Conservation (phyloP, 495 filamentous ascomycete species). For the Daldinia grandis region DNA sequence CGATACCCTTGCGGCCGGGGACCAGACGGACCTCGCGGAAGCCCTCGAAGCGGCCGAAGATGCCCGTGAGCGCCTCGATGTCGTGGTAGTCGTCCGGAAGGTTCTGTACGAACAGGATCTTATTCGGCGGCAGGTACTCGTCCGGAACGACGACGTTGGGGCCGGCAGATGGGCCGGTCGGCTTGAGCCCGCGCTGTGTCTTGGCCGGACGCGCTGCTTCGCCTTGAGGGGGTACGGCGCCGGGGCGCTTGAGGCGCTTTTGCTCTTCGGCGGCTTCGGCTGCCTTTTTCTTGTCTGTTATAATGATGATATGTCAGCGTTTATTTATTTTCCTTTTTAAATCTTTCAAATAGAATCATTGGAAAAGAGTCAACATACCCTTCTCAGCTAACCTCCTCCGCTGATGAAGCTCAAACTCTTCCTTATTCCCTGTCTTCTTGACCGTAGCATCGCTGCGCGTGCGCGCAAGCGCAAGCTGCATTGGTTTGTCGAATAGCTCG, state of each 20-base stretch:
- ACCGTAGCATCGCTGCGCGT: conserved; percentile 91
- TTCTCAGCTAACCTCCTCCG: conserved; percentile 86
- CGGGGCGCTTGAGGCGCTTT: conserved; percentile 81
- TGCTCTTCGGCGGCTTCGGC: conserved; percentile 81
- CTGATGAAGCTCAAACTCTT: conserved; percentile 91
- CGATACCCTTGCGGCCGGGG: conserved; percentile 86
- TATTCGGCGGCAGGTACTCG: conserved; percentile 97
- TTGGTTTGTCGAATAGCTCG: conserved; percentile 91
- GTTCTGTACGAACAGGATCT: conserved; percentile 95
- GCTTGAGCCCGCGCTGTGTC: conserved; percentile 80
- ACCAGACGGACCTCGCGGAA: conserved; percentile 93
- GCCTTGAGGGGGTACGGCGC: conserved; percentile 58
- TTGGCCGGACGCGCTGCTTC: conserved; percentile 73
- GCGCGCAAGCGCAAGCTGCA: conserved; percentile 85
- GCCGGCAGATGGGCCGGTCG: conserved; percentile 58
- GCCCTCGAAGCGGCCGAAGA: conserved; percentile 92
- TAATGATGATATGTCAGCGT: not conserved
- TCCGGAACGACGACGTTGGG: conserved; percentile 83
- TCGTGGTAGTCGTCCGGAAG: conserved; percentile 87
- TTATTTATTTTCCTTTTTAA: not conserved
- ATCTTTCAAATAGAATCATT: not conserved
- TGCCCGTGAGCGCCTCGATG: conserved; percentile 76
- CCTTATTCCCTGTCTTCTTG: conserved; percentile 70
- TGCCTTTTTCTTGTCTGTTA: conserved; percentile 88
- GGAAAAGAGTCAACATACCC: conserved; percentile 61